Conservation (phyloP, 1,284 basidiomycete genomes). For the Heimioporus punctisporus region DNA sequence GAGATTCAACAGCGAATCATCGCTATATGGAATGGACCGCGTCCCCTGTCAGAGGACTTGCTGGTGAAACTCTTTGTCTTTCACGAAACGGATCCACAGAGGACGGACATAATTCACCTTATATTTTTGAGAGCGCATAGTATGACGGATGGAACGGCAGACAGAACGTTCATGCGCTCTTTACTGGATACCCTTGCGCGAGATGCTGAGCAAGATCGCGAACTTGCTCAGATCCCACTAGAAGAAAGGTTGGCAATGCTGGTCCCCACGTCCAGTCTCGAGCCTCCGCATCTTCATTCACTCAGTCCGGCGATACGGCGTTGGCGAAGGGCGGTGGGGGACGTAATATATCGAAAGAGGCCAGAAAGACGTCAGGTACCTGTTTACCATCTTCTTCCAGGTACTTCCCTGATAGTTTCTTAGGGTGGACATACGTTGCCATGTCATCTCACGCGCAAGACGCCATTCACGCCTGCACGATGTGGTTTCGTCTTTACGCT, state of each 20-base stretch:
- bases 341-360: conserved; percentile 38
- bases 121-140: background rate
- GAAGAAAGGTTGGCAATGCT: conserved; percentile 22
- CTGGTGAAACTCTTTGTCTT: conserved; percentile 14
- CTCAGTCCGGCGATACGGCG: conserved; percentile 30
- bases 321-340: conserved; percentile 6
- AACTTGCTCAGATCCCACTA: conserved; percentile 19
- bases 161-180: background rate
- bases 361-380: conserved; percentile 32
- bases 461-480: too few relatives aligned
- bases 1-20: conserved; percentile 2
- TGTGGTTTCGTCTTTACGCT: too few relatives aligned
- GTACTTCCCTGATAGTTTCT: background rate
- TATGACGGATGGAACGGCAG: background rate
- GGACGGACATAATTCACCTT: conserved; percentile 12
- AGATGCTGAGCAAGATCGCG: background rate
- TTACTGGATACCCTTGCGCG: background rate
- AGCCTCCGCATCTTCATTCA: conserved; percentile 32
- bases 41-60: conserved; percentile 21
- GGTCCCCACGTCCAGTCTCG: conserved; percentile 39
- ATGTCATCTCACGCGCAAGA: too few relatives aligned
- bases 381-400: background rate
- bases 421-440: background rate
- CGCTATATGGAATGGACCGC: conserved; percentile 8
- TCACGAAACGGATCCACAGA: background rate